Evolutionary conservation across 164 flowering plant species (phyloP).

Genomic region (Warburgia ugandensis): DNA sequence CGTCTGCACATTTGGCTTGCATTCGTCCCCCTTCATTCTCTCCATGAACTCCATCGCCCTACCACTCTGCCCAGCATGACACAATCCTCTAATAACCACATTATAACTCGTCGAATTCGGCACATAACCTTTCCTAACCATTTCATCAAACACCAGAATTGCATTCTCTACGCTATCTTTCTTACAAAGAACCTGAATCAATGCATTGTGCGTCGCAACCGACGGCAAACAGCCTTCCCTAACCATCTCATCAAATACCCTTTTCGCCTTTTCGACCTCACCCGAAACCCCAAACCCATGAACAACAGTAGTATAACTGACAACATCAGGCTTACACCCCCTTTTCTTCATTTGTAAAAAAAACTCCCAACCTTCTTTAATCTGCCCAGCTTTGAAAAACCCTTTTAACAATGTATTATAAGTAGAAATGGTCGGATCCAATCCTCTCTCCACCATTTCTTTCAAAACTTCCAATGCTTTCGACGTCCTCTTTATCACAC

Average conservation of each 20-base stretch:
- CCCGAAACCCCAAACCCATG: conserved; percentile 82
- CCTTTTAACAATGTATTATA: conserved; percentile 82
- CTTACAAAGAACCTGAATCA: conserved; percentile 87
- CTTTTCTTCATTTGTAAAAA: conserved; percentile 82
- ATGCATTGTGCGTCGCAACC: conserved; percentile 75
- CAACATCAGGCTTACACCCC: conserved; percentile 56
- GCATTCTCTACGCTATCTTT: conserved; percentile 75
- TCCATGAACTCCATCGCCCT: conserved; percentile 54
- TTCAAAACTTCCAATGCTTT: conserved; percentile 63
- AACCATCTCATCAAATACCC: conserved; percentile 61
- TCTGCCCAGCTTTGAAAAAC: conserved; percentile 65
- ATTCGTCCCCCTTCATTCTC: conserved; percentile 51
- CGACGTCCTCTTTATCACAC: conserved; percentile 56
- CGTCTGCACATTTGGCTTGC: conserved; percentile 73
- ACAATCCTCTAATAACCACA: conserved; percentile 72
- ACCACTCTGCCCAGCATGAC: conserved; percentile 61
- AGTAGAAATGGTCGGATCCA: conserved; percentile 45
- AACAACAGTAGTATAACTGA: conserved; percentile 80
- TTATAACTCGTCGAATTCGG: conserved; percentile 67
- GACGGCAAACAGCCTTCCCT: conserved; percentile 69
- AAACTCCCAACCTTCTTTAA: conserved; percentile 67
- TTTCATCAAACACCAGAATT: conserved; percentile 54
- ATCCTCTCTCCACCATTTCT: conserved; percentile 82
- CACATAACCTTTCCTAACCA: conserved; percentile 66
- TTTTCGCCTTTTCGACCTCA: conserved; percentile 55